Base-by-base conservation (phyloP, 257 asterid genomes). In the Prunella vulgaris region DNA sequence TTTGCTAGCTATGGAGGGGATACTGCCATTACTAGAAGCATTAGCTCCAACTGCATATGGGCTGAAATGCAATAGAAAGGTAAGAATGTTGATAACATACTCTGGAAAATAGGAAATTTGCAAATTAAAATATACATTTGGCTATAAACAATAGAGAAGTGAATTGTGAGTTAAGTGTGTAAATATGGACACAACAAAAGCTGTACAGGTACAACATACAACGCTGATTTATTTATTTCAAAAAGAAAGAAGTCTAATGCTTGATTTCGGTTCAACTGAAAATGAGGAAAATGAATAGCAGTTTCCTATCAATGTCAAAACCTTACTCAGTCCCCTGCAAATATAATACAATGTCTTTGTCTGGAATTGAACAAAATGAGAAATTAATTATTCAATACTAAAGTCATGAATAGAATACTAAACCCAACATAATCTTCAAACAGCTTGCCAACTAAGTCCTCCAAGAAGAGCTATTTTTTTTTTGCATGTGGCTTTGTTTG, bases 11-110 rank as follows among this genome's bases (percentile, higher is more conserved):
- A 85, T 89, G 22, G 84, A 54, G 10, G 90, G 72, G 20, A 44
- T 44, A 38, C 71, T 68, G 58, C 95, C 96, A 27, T 87, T 86
- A 69, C 73, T 76, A 53, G 96, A 67, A 66, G 80, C 78, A 67
- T 57, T 82, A 21, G 76, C 83, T 68, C 88, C 92, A 63, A 69
- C 42, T 13, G 88, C 60, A 72, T 83, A 73, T 49, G 82, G 10
- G 78, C 98, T 93, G 89, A 79, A 79, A 69, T 33, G 79, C 27
- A 60, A 15, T 53, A 42, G 60, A 67, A 61, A 0, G 60, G 33
- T n/a, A 59, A 22, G 30, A 38, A 58, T 57, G 42, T 52, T 62
- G 30, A 70, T n/a, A 15, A 14, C 12, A 53, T 53, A 3, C 59
- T 52, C 59, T 2, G 20, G 30, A 49, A 17, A 10, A 33, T n/a